Conservation (phyloP, 352 stramenopile genomes). For the Globisporangium iwayamae region DNA sequence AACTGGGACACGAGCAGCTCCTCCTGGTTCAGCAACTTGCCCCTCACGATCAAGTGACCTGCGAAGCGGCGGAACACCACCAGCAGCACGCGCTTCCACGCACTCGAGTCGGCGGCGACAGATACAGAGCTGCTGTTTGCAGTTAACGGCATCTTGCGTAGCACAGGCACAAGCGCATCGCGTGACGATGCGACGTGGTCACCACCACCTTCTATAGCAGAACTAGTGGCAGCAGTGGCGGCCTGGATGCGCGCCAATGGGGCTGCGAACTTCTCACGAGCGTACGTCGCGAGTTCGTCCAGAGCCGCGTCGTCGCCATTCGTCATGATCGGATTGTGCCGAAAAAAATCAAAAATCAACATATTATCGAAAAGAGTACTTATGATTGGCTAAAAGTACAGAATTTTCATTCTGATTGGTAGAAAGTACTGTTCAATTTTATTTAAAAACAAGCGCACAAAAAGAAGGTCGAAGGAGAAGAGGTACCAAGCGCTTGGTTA, state of each 20-base stretch:
- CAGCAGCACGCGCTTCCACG: conserved; percentile 14
- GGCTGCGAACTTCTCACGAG: neutral
- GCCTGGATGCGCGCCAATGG: neutral
- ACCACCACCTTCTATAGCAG: neutral
- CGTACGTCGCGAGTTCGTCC: neutral
- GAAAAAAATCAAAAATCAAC: neutral
- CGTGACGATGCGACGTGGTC: neutral
- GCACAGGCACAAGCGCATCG: conserved; percentile 1
- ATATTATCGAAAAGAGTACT: neutral
- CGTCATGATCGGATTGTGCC: neutral
- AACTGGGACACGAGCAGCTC: conserved; percentile 36
- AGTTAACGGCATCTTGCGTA: neutral
- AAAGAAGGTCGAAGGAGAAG: no score
- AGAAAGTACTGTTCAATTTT: no score
- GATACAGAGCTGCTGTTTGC: neutral
- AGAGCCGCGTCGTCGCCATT: neutral
- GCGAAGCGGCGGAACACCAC: conserved; percentile 31
- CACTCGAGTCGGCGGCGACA: conserved; percentile 6
- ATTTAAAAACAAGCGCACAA: no score
- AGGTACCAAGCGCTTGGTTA: neutral
- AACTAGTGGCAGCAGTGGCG: neutral
- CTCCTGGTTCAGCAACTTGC: conserved; percentile 41
- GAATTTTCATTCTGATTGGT: neutral
- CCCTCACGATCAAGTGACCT: conserved; percentile 24
- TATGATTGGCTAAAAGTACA: neutral